These are phyloP conservation scores for Ophiosphaerella narmari DNA, from an alignment of 2,329 filamentous ascomycete genomes.

Conservation along the genomic window DNA sequence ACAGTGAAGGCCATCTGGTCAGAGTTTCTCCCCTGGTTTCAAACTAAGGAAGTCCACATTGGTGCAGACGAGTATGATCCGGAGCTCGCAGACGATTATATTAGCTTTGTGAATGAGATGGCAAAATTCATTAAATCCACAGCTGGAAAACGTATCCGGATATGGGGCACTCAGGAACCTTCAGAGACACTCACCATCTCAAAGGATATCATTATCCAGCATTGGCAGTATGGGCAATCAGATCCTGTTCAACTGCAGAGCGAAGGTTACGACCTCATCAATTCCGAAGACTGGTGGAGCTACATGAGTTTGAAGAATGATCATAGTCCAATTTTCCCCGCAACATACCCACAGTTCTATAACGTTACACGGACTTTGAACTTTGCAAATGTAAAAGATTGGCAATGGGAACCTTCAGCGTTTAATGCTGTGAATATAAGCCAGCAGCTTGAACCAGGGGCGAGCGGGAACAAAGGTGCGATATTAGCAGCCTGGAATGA, in stretches of 20 bases:
- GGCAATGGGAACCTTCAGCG: slow-evolving; percentile 55
- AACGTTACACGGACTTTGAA: slow-evolving; percentile 51
- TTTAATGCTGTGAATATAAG: slow-evolving; percentile 52
- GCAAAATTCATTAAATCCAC: slow-evolving; percentile 35
- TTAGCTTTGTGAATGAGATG: slow-evolving; percentile 46
- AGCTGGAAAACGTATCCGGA: slow-evolving; percentile 39
- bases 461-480: slow-evolving; percentile 40
- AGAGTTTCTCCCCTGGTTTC: slow-evolving; percentile 47
- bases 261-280: slow-evolving; percentile 49
- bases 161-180: slow-evolving; percentile 53
- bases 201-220: slow-evolving; percentile 50
- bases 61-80: slow-evolving; percentile 46
- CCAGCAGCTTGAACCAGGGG: slow-evolving; percentile 41
- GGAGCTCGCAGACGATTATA: slow-evolving; percentile 43
- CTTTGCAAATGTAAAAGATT: slow-evolving; percentile 49
- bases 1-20: slow-evolving; percentile 45
- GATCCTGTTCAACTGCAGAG: slow-evolving; percentile 49
- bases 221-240: slow-evolving; percentile 57
- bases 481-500: slow-evolving; percentile 56
- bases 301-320: slow-evolving; percentile 62
- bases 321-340: slow-evolving; percentile 53
- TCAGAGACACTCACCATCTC: slow-evolving; percentile 46
- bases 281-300: slow-evolving; percentile 58
- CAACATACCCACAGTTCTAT: slow-evolving; percentile 54
- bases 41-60: slow-evolving; percentile 45